These are phyloP conservation scores for Claviceps digitariae DNA, from an alignment of 2,329 filamentous ascomycete genomes.

Conservation along the genomic window DNA sequence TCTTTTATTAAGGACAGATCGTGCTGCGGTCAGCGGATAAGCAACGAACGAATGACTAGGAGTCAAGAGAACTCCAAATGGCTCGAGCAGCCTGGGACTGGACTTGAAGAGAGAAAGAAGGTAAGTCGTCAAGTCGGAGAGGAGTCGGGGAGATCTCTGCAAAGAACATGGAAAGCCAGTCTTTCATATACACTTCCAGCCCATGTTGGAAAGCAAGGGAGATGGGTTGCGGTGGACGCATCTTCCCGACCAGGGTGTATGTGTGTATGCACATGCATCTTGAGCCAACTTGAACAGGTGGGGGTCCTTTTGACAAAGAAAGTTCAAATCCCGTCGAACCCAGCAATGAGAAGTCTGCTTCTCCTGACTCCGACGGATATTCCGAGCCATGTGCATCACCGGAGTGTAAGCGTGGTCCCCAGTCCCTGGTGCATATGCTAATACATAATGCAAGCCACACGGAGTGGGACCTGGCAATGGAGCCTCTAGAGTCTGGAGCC, in stretches of 20 bases:
- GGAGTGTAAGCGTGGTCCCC: background rate
- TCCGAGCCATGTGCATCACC: background rate
- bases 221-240: background rate
- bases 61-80: background rate
- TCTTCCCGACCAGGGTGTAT: background rate
- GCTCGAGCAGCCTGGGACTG: background rate
- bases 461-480: background rate
- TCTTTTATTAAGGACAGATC: background rate
- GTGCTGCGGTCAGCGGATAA: background rate
- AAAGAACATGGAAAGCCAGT: background rate
- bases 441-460: background rate
- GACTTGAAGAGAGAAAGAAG: background rate
- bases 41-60: slow-evolving; percentile 3
- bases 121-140: background rate
- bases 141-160: background rate
- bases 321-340: background rate
- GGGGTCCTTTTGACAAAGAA: background rate
- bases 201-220: background rate
- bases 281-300: background rate
- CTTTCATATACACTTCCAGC: background rate
- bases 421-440: background rate
- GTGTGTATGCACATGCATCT: background rate
- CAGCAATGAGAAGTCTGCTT: background rate
- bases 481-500: background rate
- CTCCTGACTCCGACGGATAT: background rate